Evolutionary conservation across 2,329 filamentous ascomycete genomes (phyloP).

Genomic region (Aphanocladium album): DNA sequence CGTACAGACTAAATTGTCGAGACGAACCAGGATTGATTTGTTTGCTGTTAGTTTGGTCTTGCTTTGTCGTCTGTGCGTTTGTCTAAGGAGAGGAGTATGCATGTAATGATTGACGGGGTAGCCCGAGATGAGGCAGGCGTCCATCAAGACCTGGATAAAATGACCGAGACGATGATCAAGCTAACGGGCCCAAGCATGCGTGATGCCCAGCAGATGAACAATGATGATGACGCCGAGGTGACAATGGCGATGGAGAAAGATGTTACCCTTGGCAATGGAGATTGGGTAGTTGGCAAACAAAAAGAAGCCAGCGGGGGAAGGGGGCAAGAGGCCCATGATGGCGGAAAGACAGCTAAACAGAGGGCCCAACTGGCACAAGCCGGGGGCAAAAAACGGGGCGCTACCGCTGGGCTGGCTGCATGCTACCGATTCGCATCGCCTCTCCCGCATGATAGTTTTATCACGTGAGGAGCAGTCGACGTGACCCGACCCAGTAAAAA

Average conservation of each 20-base stretch:
- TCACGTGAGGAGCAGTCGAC: slow-evolving; percentile 12
- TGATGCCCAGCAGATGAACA: background rate
- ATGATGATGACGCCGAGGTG: background rate
- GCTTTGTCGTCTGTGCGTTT: background rate
- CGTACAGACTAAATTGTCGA: background rate
- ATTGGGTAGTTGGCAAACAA: too few relatives aligned
- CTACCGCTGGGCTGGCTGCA: slow-evolving; percentile 9
- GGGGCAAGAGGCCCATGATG: too few relatives aligned
- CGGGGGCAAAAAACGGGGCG: slow-evolving; percentile 5
- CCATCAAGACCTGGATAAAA: background rate
- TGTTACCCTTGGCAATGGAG: background rate
- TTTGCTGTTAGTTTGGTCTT: background rate
- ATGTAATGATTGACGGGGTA: too few relatives aligned
- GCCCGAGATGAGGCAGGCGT: background rate
- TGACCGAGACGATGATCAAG: background rate
- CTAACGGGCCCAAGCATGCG: background rate
- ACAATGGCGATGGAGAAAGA: background rate
- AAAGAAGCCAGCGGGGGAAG: too few relatives aligned
- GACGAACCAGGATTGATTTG: background rate
- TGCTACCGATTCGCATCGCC: slow-evolving; percentile 5
- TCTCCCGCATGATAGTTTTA: slow-evolving; percentile 9
- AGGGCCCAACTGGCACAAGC: background rate
- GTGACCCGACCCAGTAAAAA: slow-evolving; percentile 9
- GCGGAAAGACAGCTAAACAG: background rate
- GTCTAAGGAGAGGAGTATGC: too few relatives aligned